A percentile compares a stretch with the other conserved stretches of the same genome.
Evolutionary conservation across 2,329 filamentous ascomycete species (phyloP).

Genomic region (Plectosphaerella plurivora): DNA sequence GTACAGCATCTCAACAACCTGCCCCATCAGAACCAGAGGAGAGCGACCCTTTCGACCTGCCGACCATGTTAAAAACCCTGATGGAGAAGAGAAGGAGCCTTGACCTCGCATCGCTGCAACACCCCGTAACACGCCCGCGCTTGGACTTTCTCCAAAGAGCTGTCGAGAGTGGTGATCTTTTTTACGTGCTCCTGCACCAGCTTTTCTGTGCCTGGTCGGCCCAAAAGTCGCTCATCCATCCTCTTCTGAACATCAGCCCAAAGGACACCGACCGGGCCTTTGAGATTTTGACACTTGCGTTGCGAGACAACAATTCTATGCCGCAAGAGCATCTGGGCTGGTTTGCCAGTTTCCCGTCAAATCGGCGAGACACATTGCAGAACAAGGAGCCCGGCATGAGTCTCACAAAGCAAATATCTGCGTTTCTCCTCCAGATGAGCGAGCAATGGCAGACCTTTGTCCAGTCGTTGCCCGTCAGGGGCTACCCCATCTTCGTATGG

Average conservation of each 20-base stretch:
- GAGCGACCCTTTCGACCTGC: no score
- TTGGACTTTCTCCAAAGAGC: conserved; percentile 53
- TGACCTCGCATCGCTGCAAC: neutral
- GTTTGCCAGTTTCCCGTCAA: conserved; percentile 22
- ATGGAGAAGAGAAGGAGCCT: no score
- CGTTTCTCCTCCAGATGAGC: conserved; percentile 18
- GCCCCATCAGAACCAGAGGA: no score
- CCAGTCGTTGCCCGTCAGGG: conserved; percentile 8
- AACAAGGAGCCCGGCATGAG: neutral
- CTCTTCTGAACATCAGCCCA: conserved; percentile 3
- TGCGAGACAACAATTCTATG: conserved; percentile 5
- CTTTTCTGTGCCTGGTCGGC: conserved; percentile 55
- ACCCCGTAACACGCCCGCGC: conserved; percentile 27
- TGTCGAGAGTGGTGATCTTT: conserved; percentile 40
- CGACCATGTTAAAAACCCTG: no score
- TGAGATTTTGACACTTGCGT: neutral
- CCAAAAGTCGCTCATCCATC: conserved; percentile 27
- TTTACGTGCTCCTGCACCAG: conserved; percentile 64
- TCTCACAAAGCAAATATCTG: neutral
- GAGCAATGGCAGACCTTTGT: conserved; percentile 15
- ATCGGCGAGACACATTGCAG: neutral
- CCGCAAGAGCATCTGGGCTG: conserved; percentile 17
- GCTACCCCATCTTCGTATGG: conserved; percentile 20
- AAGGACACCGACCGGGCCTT: conserved; percentile 26
- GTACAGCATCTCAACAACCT: no score